Base-by-base conservation (phyloP, 805 yeast species). In the Sugiyamaella chiloensis region DNA sequence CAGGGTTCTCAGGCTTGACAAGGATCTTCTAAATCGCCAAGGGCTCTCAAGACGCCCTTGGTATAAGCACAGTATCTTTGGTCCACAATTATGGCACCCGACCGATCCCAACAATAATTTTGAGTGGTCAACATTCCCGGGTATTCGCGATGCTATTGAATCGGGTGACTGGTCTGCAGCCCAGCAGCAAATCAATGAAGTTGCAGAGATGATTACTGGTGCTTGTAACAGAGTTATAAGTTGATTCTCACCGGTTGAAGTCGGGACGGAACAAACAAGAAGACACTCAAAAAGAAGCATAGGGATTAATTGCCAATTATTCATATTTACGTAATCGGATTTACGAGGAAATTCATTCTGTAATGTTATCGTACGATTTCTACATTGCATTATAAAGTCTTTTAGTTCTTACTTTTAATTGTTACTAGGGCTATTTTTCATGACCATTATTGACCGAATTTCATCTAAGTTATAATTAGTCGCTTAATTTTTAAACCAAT, bases 41-140 rank as follows among this genome's bases (percentile, higher is more conserved):
- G 71, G 71, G 2, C 78, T 78, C 1, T 70, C 71, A 3, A 60
- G 66, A 4, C 72, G 96, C 29, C 70, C 78, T 12, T 89, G 90
- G 70, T 85, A 78, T 60, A 72, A 74, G 57, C 89, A 87, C 58
- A 61, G 74, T 1, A 56, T 89, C 3, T 79, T 79, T 62, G 96
- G 96, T 0, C 83, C 85, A 5, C 80, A 85, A 41, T 60, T 73
- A 43, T 68, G 73, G 59, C 77, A 80, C 4, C 87, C 88, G 0
- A 71, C 71, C 8, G 63, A 46, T 9, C 60, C 60, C 2, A 65
- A 65, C 11, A 19, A 12, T 16, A 21, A 34, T 5, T 72, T 67
- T 51, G 69, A 75, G 32, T 76, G 84, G 75, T 80, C 81, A 65
- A 73, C 85, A 2, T 88, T 85, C 60, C 96, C 97, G 0, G 76